A percentile compares a stretch with the other conserved stretches of the same genome.
Conservation (phyloP, 345 rosid species). For the Citropsis articulata region DNA sequence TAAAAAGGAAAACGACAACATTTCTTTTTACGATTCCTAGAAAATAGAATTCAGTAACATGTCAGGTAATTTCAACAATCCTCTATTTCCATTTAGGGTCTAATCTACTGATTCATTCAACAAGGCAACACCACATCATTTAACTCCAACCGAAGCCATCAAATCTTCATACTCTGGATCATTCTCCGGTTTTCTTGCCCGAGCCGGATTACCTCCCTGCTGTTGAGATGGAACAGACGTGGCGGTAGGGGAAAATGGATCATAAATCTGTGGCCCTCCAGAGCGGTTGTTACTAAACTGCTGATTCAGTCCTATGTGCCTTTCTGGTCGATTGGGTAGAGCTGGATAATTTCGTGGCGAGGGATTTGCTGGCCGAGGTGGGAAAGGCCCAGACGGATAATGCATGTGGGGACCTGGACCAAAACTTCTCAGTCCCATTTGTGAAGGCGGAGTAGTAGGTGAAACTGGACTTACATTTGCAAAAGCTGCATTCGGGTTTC, state of each 20-base stretch:
- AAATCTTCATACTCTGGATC: conserved; percentile 69
- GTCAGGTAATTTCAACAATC: not conserved
- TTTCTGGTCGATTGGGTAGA: conserved; percentile 31
- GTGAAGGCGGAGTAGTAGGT: conserved; percentile 28
- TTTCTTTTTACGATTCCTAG: not conserved
- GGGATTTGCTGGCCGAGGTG: conserved; percentile 49
- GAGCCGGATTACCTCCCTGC: conserved; percentile 29
- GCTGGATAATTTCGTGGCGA: conserved; percentile 39
- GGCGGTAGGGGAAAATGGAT: conserved; percentile 84
- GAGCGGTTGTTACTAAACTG: conserved; percentile 22
- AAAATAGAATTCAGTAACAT: not conserved
- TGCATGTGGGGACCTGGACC: conserved; percentile 33
- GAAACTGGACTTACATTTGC: conserved; percentile 33
- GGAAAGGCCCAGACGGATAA: conserved; percentile 40
- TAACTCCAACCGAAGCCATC: conserved; percentile 70
- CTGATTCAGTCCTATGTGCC: conserved; percentile 28
- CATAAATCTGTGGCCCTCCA: conserved; percentile 64
- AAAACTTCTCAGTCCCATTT: conserved; percentile 46
- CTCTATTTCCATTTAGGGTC: not conserved
- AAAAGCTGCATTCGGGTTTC: conserved; percentile 34
- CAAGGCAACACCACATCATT: conserved; percentile 18
- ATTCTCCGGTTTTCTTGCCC: conserved; percentile 39
- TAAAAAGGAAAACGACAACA: too few species aligned
- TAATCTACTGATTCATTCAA: not conserved
- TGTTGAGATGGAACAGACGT: conserved; percentile 36